Evolutionary conservation across 2,329 filamentous ascomycete species (phyloP).

Genomic region (Sporothrix variecibatus): DNA sequence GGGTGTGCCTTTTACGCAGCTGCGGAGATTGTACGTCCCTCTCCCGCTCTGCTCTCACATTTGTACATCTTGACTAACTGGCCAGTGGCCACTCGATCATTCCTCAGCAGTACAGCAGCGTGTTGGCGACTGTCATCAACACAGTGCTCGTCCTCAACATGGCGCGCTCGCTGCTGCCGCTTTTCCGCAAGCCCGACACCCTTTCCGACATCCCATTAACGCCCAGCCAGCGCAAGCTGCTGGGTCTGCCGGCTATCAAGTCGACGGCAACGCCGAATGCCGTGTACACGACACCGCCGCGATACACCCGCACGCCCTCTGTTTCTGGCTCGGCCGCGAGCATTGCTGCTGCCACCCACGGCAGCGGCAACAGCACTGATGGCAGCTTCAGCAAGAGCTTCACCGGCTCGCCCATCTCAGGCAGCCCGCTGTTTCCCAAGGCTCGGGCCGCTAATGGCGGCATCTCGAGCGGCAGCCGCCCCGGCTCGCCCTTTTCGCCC

Average conservation of each 20-base stretch:
- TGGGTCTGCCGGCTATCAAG: constrained; percentile 73
- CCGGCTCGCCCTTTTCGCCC: constrained; percentile 26
- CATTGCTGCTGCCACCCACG: constrained; percentile 34
- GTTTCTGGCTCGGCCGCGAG: constrained; percentile 63
- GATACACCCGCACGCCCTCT: constrained; percentile 76
- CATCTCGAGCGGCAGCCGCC: constrained; percentile 30
- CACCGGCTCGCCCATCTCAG: constrained; percentile 51
- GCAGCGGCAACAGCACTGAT: constrained; percentile 13
- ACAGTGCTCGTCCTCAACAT: constrained; percentile 71
- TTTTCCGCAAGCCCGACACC: constrained; percentile 72
- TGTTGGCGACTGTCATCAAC: constrained; percentile 51
- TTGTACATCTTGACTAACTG: not conserved
- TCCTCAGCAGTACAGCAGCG: constrained; percentile 44
- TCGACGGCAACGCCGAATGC: constrained; percentile 66
- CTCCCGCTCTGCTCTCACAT: not conserved
- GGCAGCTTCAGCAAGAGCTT: constrained; percentile 26
- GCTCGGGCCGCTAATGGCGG: constrained; percentile 49
- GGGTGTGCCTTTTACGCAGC: constrained; percentile 38
- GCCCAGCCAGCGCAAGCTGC: constrained; percentile 78
- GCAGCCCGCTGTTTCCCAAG: constrained; percentile 67
- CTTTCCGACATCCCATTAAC: constrained; percentile 89
- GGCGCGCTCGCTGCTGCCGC: constrained; percentile 66
- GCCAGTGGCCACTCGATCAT: constrained; percentile 31
- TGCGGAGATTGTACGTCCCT: constrained; percentile 44
- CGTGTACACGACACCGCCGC: constrained; percentile 80